Base-by-base conservation (phyloP, 164 flowering plant species). In the Vitis vinifera region DNA sequence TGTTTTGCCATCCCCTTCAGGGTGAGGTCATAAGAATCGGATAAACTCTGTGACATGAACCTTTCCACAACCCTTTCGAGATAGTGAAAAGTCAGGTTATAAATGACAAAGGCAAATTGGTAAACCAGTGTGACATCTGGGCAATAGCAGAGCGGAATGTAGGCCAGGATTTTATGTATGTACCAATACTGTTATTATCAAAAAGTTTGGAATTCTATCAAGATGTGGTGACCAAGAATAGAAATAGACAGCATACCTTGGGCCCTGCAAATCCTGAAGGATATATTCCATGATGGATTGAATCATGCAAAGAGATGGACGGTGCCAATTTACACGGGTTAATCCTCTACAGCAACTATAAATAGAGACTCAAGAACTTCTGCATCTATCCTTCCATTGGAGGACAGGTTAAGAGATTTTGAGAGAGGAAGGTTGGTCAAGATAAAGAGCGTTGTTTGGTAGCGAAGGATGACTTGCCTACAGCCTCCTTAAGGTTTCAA, bases 381-480 rank as follows among this genome's bases (percentile, higher is more conserved):
- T 3, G 44, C 7, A 37, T 37, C 7, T 37, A 37, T 37, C 44
- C 44, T 37, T 37, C 44, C 44, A 37, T 37, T 37, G 7, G 44
- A 37, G 44, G 44, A 37, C 44, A 37, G 7, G 44, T 37, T 37
- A 37, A 3, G 2, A 37, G 44, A 37, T 0, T 37, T 37, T 3
- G 5, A 37, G 27, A 52, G 63, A 51, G 63, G 80, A 69, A 80
- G 83, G 70, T 65, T 66, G 70, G 72, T 72, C 72, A 73, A 63
- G 78, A 60, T 65, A 17, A 37, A 68, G 74, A 60, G 63, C 16
- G 49, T 15, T 63, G 75, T 74, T 58, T 69, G 67, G 83, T 75
- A 77, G 83, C 83, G 80, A 77, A 77, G 83, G 83, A 80, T 80
- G 83, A 80, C 78, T 77, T 80, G 83, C 83, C 83, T 75, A 72